Conservation (phyloP, 345 rosid species). For the Jatropha curcas region DNA sequence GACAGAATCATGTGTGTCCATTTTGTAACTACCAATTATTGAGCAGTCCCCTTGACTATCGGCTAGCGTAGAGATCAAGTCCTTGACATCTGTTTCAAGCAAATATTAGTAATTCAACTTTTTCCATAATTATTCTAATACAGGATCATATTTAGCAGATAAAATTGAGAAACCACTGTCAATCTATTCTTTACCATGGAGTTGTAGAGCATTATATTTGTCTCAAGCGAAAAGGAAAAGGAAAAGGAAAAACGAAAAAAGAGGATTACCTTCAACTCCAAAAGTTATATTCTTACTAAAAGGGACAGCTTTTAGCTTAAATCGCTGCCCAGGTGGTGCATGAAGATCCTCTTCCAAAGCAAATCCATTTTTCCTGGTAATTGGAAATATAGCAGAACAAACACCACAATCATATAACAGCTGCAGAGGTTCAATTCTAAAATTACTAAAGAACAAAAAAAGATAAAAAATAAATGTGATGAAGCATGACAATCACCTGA, state of each 20-base stretch:
- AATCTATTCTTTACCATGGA: too few relatives aligned
- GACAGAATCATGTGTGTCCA: slow-evolving; percentile 65
- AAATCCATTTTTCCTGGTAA: slow-evolving; percentile 83
- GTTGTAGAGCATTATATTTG: too few relatives aligned
- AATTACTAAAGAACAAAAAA: not conserved
- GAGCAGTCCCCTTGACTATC: slow-evolving; percentile 86
- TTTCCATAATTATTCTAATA: not conserved
- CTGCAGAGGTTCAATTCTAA: not conserved
- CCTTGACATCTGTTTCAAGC: slow-evolving; percentile 72
- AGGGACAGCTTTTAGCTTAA: slow-evolving; percentile 76
- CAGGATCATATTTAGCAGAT: not conserved
- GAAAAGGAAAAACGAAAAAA: not conserved
- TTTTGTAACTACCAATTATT: slow-evolving; percentile 68
- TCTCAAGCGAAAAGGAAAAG: too few relatives aligned
- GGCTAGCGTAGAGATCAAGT: slow-evolving; percentile 77
- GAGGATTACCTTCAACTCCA: slow-evolving; percentile 76
- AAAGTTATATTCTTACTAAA: slow-evolving; percentile 93
- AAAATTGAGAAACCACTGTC: too few relatives aligned
- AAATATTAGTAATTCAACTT: slow-evolving; percentile 10
- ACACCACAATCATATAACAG: slow-evolving; percentile 2
- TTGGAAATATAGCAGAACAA: slow-evolving; percentile 15
- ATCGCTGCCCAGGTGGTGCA: slow-evolving; percentile 74
- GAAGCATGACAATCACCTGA: slow-evolving; percentile 55
- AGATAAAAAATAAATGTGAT: not conserved
- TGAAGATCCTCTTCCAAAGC: slow-evolving; percentile 72